Conservation (phyloP, 768 basidiomycete genomes). For the Pulveroboletus sp. region DNA sequence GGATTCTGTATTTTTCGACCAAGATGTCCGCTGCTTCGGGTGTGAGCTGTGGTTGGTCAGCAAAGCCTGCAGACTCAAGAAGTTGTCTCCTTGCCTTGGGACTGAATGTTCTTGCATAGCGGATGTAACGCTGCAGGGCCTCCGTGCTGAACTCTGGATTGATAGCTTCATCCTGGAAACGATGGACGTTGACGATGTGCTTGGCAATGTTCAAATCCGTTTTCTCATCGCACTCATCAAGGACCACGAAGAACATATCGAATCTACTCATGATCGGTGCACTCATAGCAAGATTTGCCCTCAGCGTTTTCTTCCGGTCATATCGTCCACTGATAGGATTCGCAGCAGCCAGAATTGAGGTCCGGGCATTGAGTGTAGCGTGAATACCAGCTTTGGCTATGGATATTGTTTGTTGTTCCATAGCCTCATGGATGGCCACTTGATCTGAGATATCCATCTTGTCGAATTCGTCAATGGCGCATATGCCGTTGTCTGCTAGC, state of each 20-base stretch:
- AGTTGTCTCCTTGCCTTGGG: slow-evolving; percentile 63
- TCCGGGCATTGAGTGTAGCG: slow-evolving; percentile 95
- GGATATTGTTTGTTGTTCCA: slow-evolving; percentile 99
- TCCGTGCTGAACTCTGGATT: slow-evolving; percentile 97
- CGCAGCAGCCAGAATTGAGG: slow-evolving; percentile 95
- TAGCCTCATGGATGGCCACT: slow-evolving; percentile 98
- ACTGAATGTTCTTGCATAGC: slow-evolving; percentile 95
- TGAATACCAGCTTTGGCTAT: slow-evolving; percentile 99
- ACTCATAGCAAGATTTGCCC: slow-evolving; percentile 95
- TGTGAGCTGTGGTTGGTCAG: slow-evolving; percentile 59
- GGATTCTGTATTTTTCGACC: slow-evolving; percentile 89
- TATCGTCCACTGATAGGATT: slow-evolving; percentile 98
- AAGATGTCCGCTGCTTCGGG: slow-evolving; percentile 88
- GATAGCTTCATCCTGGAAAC: slow-evolving; percentile 92
- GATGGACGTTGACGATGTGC: slow-evolving; percentile 97
- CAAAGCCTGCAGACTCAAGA: not conserved
- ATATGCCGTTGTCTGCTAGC: slow-evolving; percentile 99
- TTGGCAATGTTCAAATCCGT: slow-evolving; percentile 90
- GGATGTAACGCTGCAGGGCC: slow-evolving; percentile 92
- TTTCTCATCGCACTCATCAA: slow-evolving; percentile 94
- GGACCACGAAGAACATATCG: slow-evolving; percentile 95
- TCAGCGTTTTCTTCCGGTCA: slow-evolving; percentile 86
- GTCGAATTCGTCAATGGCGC: slow-evolving; percentile 99
- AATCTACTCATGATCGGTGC: slow-evolving; percentile 99
- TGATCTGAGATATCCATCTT: slow-evolving; percentile 99